Evolutionary conservation across 768 basidiomycete genomes (phyloP).

Genomic region (Agaricus sinodeliciosus): DNA sequence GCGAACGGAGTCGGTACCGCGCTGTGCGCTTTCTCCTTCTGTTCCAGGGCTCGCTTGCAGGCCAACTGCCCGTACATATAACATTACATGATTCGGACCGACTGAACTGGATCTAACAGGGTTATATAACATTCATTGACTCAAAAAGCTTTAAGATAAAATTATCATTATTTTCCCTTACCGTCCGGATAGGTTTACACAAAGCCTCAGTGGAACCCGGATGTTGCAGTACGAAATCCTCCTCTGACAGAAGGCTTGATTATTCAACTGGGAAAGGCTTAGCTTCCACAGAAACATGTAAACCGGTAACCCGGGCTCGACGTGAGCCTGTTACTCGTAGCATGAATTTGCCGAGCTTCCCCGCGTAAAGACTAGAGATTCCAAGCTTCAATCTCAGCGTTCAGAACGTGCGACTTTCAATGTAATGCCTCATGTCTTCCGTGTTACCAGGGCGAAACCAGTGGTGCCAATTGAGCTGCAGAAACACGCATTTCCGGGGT

Average conservation of each 20-base stretch:
- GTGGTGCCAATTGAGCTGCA: neutral
- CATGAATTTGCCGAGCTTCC: neutral
- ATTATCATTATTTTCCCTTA: neutral
- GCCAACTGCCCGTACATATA: neutral
- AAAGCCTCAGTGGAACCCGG: neutral
- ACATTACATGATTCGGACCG: no score
- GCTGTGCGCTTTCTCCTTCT: neutral
- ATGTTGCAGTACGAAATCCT: neutral
- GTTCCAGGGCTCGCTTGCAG: neutral
- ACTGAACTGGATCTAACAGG: no score
- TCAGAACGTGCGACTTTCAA: no score
- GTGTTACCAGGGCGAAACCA: neutral
- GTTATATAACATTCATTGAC: no score
- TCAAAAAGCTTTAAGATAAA: no score
- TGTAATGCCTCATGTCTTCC: neutral
- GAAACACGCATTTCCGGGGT: neutral
- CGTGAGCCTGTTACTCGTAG: neutral
- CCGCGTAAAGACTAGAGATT: neutral
- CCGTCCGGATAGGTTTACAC: neutral
- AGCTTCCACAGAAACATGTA: neutral
- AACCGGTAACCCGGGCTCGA: neutral
- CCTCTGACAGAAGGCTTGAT: neutral
- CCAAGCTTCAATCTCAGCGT: no score
- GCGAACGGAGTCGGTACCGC: conserved; percentile 9
- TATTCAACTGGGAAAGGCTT: neutral